Evolutionary conservation across 1,284 basidiomycete species (phyloP).

Genomic region (Fistulinella staudtii): DNA sequence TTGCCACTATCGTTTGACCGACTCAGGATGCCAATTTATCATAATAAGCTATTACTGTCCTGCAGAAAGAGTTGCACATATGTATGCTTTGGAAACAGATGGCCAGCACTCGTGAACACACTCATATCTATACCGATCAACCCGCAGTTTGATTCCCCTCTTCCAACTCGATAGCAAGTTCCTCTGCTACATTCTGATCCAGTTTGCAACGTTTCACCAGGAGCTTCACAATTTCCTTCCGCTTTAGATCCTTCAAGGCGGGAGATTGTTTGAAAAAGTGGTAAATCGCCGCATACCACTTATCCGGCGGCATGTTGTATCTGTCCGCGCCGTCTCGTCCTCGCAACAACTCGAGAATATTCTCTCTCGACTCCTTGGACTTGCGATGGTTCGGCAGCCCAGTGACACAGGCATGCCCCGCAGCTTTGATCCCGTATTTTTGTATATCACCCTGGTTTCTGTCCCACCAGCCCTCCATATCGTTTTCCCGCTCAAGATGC

Average conservation of each 20-base stretch:
- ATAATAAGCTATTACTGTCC: too few relatives aligned
- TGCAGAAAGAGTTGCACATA: too few relatives aligned
- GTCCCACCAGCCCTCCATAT: conserved; percentile 32
- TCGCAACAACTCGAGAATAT: conserved; percentile 17
- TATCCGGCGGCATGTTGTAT: conserved; percentile 29
- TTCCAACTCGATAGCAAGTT: conserved; percentile 18
- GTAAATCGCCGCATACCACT: conserved; percentile 25
- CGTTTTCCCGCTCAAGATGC: conserved; percentile 34
- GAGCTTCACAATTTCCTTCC: conserved; percentile 24
- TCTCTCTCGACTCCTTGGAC: conserved; percentile 22
- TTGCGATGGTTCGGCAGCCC: conserved; percentile 27
- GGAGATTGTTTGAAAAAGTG: conserved; percentile 26
- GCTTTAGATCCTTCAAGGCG: conserved; percentile 21
- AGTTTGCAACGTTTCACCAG: conserved; percentile 29
- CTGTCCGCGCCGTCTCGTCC: conserved; percentile 12
- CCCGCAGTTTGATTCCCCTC: background rate
- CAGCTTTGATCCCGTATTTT: conserved; percentile 24
- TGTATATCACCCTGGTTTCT: conserved; percentile 23
- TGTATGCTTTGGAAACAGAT: background rate
- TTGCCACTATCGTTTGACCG: too few relatives aligned
- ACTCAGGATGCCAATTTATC: background rate
- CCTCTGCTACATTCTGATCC: conserved; percentile 17
- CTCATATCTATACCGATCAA: background rate
- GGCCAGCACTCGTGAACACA: background rate
- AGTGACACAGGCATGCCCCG: conserved; percentile 31